Percentiles rank a stretch among this genome's conserved stretches.
Evolutionary conservation across 306 rosid genomes (phyloP).

Genomic region (Sicyos edulis): DNA sequence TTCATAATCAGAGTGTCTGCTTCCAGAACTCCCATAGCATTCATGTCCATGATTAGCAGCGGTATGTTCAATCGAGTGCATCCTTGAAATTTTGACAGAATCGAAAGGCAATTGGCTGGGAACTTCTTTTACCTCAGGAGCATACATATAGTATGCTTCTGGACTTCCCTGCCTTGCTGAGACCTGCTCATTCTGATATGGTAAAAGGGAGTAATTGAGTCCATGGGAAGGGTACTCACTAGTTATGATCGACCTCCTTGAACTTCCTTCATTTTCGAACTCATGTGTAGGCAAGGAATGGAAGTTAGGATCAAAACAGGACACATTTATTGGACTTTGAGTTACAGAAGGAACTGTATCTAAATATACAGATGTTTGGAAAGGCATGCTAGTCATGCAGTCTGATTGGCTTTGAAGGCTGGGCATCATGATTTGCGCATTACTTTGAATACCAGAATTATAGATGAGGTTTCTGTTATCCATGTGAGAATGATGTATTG

Average conservation of each 20-base stretch:
- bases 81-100: conserved; percentile 21
- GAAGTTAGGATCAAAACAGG: conserved; percentile 19
- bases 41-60: conserved; percentile 27
- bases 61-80: not conserved
- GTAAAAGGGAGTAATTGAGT: conserved; percentile 20
- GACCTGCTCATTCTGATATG: conserved; percentile 25
- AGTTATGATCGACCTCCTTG: conserved; percentile 21
- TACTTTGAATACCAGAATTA: conserved; percentile 22
- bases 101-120: conserved; percentile 4
- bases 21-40: conserved; percentile 24
- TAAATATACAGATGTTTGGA: not conserved
- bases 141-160: conserved; percentile 12
- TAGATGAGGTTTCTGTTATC: not conserved
- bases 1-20: not conserved
- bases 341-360: conserved; percentile 26
- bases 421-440: conserved; percentile 16
- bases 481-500: not conserved
- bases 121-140: not conserved
- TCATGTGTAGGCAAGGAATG: conserved; percentile 23
- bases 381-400: conserved; percentile 23
- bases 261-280: conserved; percentile 29
- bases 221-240: conserved; percentile 22
- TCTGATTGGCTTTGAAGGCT: conserved; percentile 10
- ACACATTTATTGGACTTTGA: conserved; percentile 20
- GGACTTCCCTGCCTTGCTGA: conserved; percentile 23